Evolutionary conservation across 2,329 filamentous ascomycete genomes (phyloP), one percentile per base, ranked within the genome.

Genomic region (Phialophora expanda): DNA sequence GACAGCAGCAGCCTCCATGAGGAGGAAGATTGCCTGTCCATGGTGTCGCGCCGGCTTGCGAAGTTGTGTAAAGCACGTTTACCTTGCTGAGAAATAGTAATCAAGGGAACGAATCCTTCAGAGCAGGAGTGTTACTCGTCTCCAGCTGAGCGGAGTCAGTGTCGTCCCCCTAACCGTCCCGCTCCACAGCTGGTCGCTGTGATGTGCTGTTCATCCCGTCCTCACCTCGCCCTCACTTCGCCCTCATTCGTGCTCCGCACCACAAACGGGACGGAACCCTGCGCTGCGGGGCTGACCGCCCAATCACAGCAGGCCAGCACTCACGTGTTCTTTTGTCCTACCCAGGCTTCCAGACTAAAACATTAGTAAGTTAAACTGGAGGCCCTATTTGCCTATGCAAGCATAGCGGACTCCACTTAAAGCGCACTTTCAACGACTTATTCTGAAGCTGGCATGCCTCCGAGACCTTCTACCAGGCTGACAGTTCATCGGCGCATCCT

Each of bases 381-480:
- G 11, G 32, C 30, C 55, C 34, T 41, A 28, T 28, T 20, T 20
- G 26, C n/a, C 20, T 32, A 57, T 22, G n/a, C 22, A 20, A 34
- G 28, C 53, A 5, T 30, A 28, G 53, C 53, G 12, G 22, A 51
- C 38, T n/a, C 38, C 38, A 44, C 38, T 44, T 20, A 3, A 5
- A 55, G 28, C 4, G n/a, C 28, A 28, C 4, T 17, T 17, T 17
- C 24, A 20, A 28, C 28, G 53, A 55, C 28, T n/a, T 55, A n/a
- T 14, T 0, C 53, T 32, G 12, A n/a, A 32, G 6, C 14, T 51
- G 17, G 26, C 22, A 20, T 11, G 20, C 32, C 58, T 38, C 48
- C 58, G 57, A 60, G 46, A 34, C 9, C n/a, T 32, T 55, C 51
- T 32, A 61, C 30, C 14, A 54, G 58, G 58, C 46, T 61, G 58